A percentile compares a stretch with the other conserved stretches of the same genome.
These are phyloP conservation scores for Talaromyces piceae DNA, from an alignment of 2,329 filamentous ascomycete genomes.

Conservation along the genomic window DNA sequence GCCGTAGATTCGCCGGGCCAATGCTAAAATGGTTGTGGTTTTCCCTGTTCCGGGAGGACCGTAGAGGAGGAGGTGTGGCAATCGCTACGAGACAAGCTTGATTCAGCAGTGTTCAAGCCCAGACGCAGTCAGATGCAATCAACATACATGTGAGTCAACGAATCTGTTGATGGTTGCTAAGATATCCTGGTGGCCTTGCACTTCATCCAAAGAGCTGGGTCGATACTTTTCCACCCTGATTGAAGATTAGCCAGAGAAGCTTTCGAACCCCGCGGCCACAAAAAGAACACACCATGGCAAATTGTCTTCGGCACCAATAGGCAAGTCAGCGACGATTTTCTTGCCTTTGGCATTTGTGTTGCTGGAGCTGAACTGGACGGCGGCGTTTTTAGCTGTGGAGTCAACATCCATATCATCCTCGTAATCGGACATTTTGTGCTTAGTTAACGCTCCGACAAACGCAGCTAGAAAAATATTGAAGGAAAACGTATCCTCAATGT, in stretches of 20 bases:
- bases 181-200: constrained; percentile 95
- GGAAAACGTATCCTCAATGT: too few relatives aligned
- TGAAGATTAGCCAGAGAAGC: constrained; percentile 5
- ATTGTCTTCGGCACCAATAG: constrained; percentile 87
- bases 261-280: not conserved
- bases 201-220: constrained; percentile 78
- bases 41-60: constrained; percentile 95
- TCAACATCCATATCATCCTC: constrained; percentile 66
- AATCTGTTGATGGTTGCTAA: constrained; percentile 97
- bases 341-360: constrained; percentile 72
- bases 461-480: too few relatives aligned
- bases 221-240: constrained; percentile 92
- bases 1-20: constrained; percentile 90
- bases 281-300: constrained; percentile 66
- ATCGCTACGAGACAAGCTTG: constrained; percentile 45
- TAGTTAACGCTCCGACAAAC: too few relatives aligned
- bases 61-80: constrained; percentile 94
- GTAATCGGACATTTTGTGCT: constrained; percentile 47
- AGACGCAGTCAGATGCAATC: not conserved
- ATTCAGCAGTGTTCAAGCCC: not conserved
- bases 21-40: constrained; percentile 89
- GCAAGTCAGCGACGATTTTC: constrained; percentile 82
- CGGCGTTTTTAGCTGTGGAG: constrained; percentile 40
- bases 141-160: constrained; percentile 70
- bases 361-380: constrained; percentile 65